Evolutionary conservation across 2,329 filamentous ascomycete species (phyloP).

Genomic region (Exophiala aquamarina): DNA sequence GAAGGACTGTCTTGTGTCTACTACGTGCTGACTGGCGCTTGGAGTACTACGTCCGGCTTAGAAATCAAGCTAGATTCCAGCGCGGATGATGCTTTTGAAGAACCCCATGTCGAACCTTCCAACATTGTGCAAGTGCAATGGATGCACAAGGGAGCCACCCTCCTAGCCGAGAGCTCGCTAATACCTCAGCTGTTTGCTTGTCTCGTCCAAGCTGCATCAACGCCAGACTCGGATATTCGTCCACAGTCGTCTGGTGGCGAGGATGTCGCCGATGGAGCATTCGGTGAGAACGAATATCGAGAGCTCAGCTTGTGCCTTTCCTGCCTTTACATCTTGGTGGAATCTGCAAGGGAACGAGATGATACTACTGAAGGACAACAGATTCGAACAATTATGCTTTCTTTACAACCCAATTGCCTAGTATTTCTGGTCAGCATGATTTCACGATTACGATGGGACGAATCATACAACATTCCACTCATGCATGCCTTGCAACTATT

Average conservation of each 20-base stretch:
- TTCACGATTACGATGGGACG: constrained; percentile 64
- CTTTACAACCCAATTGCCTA: constrained; percentile 23
- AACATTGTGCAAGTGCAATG: constrained; percentile 49
- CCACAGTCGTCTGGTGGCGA: constrained; percentile 8
- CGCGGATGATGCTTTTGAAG: constrained; percentile 29
- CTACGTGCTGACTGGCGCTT: constrained; percentile 65
- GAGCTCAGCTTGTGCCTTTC: constrained; percentile 28
- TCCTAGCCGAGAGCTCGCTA: constrained; percentile 38
- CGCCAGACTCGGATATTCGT: constrained; percentile 26
- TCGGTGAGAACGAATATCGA: constrained; percentile 26
- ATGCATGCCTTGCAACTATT: constrained; percentile 76
- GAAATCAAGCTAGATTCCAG: constrained; percentile 21
- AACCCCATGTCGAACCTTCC: constrained; percentile 45
- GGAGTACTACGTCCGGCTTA: constrained; percentile 65
- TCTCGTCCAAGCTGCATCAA: constrained; percentile 40
- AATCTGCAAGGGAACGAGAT: constrained; percentile 23
- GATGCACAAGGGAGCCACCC: constrained; percentile 44
- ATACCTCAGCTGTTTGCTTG: constrained; percentile 38
- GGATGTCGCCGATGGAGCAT: constrained; percentile 19
- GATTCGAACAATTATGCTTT: constrained; percentile 19
- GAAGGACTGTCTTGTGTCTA: constrained; percentile 47
- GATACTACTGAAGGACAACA: constrained; percentile 12
- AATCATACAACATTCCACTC: constrained; percentile 53
- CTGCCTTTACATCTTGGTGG: constrained; percentile 27
- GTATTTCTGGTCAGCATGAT: constrained; percentile 27